phyloP scores from a whole-genome alignment of 208 protist species.

The Trypanosoma theileri region DNA sequence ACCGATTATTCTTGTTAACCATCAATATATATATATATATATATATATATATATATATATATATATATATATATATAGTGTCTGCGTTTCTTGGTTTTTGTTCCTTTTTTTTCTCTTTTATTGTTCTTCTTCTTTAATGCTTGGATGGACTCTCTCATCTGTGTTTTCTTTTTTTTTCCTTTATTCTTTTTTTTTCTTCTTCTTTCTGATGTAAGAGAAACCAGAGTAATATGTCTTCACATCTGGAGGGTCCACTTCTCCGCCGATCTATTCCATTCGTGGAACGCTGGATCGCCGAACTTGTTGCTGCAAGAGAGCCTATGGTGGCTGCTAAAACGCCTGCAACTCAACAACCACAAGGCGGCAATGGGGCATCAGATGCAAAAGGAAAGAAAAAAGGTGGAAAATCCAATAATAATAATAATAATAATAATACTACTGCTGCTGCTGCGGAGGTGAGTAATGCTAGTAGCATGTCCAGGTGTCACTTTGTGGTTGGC shows the following conservation, averaged over 20 bases:
- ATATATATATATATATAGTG: slow-evolving; percentile 3
- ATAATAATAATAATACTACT: slow-evolving; percentile 20
- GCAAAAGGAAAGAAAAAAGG: slow-evolving; percentile 25
- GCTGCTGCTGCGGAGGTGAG: slow-evolving; percentile 11
- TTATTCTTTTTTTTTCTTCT: not conserved
- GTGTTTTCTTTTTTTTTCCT: too few species aligned
- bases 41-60: too few species aligned
- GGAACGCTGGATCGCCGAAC: slow-evolving; percentile 73
- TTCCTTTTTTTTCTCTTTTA: not conserved
- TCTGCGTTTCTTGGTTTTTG: too few species aligned
- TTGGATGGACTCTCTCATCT: too few species aligned
- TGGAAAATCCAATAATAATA: slow-evolving; percentile 4
- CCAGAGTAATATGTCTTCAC: slow-evolving; percentile 32
- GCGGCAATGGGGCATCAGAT: not conserved
- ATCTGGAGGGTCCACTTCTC: slow-evolving; percentile 74
- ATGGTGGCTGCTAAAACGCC: not conserved
- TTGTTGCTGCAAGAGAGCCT: slow-evolving; percentile 20
- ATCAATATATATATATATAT: not conserved
- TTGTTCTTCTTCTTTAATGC: too few species aligned
- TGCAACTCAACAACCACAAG: not conserved
- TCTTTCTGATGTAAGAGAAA: slow-evolving; percentile 7
- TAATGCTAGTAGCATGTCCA: slow-evolving; percentile 74
- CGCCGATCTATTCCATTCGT: slow-evolving; percentile 76
- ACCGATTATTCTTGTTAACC: not conserved
- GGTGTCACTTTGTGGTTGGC: slow-evolving; percentile 84